Conservation (phyloP, 768 basidiomycete genomes). For the Tulasnella sp. region DNA sequence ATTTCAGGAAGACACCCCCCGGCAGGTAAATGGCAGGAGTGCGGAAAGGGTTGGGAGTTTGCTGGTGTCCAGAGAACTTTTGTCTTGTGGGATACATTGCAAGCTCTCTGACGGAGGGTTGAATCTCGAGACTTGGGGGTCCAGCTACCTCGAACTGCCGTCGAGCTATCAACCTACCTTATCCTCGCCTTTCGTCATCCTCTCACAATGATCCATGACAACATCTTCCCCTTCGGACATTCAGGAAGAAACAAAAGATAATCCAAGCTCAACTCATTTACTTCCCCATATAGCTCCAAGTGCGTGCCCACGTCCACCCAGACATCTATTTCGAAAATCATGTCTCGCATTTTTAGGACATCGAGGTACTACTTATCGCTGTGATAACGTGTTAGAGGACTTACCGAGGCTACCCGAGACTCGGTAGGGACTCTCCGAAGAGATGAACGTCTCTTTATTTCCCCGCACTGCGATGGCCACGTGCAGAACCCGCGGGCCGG, state of each 20-base stretch:
- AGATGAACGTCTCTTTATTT: neutral
- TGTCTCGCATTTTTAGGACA: neutral
- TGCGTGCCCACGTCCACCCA: neutral
- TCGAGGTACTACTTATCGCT: neutral
- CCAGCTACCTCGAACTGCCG: too few relatives aligned
- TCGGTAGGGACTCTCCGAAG: neutral
- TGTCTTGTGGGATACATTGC: too few relatives aligned
- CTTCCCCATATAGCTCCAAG: neutral
- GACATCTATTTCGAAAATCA: neutral
- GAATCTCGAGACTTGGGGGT: too few relatives aligned
- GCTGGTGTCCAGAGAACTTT: too few relatives aligned
- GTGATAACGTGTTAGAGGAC: neutral
- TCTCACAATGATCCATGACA: neutral
- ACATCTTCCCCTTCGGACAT: neutral
- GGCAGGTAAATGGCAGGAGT: too few relatives aligned
- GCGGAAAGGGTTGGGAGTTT: too few relatives aligned
- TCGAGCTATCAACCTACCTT: neutral
- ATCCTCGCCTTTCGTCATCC: neutral
- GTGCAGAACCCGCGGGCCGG: neutral
- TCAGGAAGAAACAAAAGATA: neutral
- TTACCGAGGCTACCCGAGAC: neutral
- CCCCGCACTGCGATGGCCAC: neutral
- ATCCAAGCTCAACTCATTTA: neutral
- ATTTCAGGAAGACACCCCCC: too few relatives aligned
- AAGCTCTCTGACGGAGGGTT: too few relatives aligned